A percentile compares a stretch with the other conserved stretches of the same genome.
Evolutionary conservation across 331 rosid genomes (phyloP).

Genomic region (Acacia pycnantha): DNA sequence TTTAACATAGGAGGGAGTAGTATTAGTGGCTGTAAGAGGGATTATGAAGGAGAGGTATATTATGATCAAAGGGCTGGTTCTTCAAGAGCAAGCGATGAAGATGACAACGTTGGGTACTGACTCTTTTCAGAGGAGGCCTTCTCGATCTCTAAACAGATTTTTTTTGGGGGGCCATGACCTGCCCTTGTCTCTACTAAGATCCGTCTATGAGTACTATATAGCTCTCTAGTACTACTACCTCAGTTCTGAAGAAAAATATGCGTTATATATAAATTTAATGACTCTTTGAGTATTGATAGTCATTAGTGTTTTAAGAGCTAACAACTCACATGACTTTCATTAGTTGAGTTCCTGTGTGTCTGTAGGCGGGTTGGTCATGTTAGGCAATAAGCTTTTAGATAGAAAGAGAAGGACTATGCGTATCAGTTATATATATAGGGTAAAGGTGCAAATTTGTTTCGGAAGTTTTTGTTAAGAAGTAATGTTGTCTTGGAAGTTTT

Average conservation of each 20-base stretch:
- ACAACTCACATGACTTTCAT: conserved; percentile 31
- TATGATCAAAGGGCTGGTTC: conserved; percentile 52
- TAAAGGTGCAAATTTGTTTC: no score
- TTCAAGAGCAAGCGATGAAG: conserved; percentile 73
- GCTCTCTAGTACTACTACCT: neutral
- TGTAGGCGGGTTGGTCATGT: conserved; percentile 31
- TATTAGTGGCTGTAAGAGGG: conserved; percentile 36
- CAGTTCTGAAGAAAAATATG: neutral
- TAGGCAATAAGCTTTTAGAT: conserved; percentile 35
- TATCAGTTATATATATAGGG: no score
- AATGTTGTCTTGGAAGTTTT: no score
- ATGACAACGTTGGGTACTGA: conserved; percentile 62
- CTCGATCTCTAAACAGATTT: no score
- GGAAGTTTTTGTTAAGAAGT: rapidly evolving
- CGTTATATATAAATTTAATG: neutral
- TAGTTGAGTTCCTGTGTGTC: conserved; percentile 25
- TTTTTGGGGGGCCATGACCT: no score
- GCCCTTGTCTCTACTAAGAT: no score
- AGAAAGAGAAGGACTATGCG: conserved; percentile 20
- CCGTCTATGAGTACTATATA: no score
- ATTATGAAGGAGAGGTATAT: conserved; percentile 46
- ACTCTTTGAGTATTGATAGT: neutral
- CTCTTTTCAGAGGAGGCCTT: no score
- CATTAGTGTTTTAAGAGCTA: neutral
- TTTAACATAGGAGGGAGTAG: conserved; percentile 37